Percentiles rank a stretch among this genome's conserved stretches.
phyloP scores from a whole-genome alignment of 2,329 filamentous ascomycete species.

The Fusarium tanahbumbuense region DNA sequence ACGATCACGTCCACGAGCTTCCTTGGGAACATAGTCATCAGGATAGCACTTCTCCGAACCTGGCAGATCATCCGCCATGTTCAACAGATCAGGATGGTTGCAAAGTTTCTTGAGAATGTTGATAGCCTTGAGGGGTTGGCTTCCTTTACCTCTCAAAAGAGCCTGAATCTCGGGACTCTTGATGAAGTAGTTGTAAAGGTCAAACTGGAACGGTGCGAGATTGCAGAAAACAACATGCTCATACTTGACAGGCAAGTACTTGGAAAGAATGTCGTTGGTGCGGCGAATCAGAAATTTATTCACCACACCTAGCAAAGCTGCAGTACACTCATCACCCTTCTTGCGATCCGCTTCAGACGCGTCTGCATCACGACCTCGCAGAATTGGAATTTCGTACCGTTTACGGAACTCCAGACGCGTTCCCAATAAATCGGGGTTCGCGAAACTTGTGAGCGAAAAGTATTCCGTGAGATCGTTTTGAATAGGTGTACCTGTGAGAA shows the following conservation, averaged over 20 bases:
- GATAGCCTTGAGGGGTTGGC: constrained; percentile 95
- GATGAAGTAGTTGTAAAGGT: constrained; percentile 97
- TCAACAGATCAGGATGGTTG: constrained; percentile 94
- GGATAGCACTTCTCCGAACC: constrained; percentile 86
- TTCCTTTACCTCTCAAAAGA: constrained; percentile 90
- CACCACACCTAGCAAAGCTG: constrained; percentile 83
- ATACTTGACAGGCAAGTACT: constrained; percentile 98
- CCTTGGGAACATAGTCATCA: constrained; percentile 88
- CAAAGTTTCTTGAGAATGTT: constrained; percentile 97
- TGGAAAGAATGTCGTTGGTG: constrained; percentile 97
- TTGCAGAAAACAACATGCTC: constrained; percentile 99
- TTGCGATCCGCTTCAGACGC: constrained; percentile 85
- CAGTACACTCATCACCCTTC: constrained; percentile 84
- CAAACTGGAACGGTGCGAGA: constrained; percentile 89
- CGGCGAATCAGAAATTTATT: constrained; percentile 99
- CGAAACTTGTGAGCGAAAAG: constrained; percentile 94
- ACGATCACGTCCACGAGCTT: constrained; percentile 86
- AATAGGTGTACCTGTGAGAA: constrained; percentile 95
- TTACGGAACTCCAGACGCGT: constrained; percentile 93
- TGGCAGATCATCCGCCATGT: constrained; percentile 83
- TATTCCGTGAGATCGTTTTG: constrained; percentile 99
- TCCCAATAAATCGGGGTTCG: constrained; percentile 91
- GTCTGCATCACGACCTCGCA: constrained; percentile 89
- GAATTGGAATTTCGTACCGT: constrained; percentile 90
- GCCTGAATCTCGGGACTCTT: constrained; percentile 94